phyloP scores from a whole-genome alignment of 441 rosid species.

The Croton setiger region DNA sequence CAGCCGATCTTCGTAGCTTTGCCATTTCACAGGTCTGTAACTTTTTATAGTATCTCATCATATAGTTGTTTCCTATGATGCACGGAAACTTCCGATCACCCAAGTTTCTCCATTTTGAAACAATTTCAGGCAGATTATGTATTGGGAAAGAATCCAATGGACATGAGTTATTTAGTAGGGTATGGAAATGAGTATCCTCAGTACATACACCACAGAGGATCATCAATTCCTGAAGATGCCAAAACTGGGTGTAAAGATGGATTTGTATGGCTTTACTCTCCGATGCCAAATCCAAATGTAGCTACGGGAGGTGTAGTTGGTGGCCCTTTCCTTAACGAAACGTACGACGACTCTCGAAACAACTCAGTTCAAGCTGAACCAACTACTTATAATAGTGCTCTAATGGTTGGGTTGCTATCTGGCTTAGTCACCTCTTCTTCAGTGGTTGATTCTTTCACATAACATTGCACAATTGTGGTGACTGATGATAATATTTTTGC shows the following conservation, averaged over 20 bases:
- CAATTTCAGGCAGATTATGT: slow-evolving; percentile 74
- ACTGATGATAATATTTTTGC: too few species aligned
- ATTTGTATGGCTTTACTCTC: slow-evolving; percentile 55
- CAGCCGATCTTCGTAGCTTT: slow-evolving; percentile 66
- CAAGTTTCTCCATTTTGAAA: too few species aligned
- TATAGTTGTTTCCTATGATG: too few species aligned
- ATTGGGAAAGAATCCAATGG: slow-evolving; percentile 64
- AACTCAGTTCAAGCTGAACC: slow-evolving; percentile 79
- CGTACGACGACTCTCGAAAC: slow-evolving; percentile 56
- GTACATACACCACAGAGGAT: slow-evolving; percentile 78
- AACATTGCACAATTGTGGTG: background rate
- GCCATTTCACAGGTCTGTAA: slow-evolving; percentile 70
- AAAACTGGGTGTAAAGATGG: slow-evolving; percentile 67
- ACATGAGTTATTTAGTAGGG: slow-evolving; percentile 79
- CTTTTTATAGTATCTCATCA: background rate
- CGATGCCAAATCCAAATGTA: slow-evolving; percentile 67
- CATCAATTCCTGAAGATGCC: slow-evolving; percentile 75
- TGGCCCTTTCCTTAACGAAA: slow-evolving; percentile 80
- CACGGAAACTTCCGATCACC: too few species aligned
- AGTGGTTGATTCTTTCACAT: slow-evolving; percentile 38
- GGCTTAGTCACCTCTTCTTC: slow-evolving; percentile 66
- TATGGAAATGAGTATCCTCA: slow-evolving; percentile 71
- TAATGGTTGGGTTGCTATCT: slow-evolving; percentile 77
- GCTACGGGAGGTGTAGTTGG: slow-evolving; percentile 80
- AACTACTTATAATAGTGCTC: slow-evolving; percentile 71